Percentiles rank a stretch among this genome's conserved stretches.
These are phyloP conservation scores for Leptodermis oblonga DNA, from an alignment of 257 asterid species.

Conservation along the genomic window DNA sequence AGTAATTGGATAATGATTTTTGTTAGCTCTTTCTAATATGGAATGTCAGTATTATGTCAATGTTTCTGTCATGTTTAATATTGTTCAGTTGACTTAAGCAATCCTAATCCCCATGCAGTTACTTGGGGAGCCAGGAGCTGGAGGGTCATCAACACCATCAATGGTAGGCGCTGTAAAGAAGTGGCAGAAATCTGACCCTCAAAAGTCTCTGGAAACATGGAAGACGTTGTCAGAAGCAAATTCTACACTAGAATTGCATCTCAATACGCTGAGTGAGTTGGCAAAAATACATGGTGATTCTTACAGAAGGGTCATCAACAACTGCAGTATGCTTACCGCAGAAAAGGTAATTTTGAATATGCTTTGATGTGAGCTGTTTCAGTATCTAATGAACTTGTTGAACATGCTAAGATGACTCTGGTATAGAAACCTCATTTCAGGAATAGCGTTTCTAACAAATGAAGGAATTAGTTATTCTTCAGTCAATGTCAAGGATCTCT, in stretches of 20 bases:
- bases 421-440: background rate
- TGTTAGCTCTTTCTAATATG: background rate
- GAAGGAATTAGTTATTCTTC: background rate
- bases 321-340: conserved; percentile 58
- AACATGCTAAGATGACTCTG: background rate
- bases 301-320: conserved; percentile 46
- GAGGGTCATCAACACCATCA: conserved; percentile 98
- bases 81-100: conserved; percentile 20
- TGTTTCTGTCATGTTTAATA: conserved; percentile 11
- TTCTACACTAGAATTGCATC: conserved; percentile 67
- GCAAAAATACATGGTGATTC: conserved; percentile 52
- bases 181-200: conserved; percentile 93
- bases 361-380: background rate
- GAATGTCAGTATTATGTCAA: background rate
- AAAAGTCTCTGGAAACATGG: conserved; percentile 75
- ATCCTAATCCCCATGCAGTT: conserved; percentile 43
- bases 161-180: conserved; percentile 99
- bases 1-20: background rate
- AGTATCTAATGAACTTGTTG: background rate
- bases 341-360: conserved; percentile 53
- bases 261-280: conserved; percentile 52
- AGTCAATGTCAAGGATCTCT: background rate
- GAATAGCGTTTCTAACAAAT: background rate
- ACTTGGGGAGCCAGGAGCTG: conserved; percentile 97
- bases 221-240: conserved; percentile 74